Conservation (phyloP, 2,329 filamentous ascomycete species). For the Fusarium cicatricum region DNA sequence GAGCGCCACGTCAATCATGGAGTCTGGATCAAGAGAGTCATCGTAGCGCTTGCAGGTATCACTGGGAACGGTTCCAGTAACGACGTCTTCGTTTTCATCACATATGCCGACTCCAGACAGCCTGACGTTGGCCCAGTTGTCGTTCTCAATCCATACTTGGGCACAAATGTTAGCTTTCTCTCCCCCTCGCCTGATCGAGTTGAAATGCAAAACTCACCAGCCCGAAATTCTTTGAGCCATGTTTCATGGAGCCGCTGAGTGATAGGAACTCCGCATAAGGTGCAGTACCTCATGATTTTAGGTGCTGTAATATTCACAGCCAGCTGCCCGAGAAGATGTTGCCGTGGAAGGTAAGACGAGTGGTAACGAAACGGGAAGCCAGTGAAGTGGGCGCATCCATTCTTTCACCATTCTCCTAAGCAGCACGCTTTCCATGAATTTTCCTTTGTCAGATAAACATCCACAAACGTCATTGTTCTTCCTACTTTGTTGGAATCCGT, state of each 20-base stretch:
- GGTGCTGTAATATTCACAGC: too few species aligned
- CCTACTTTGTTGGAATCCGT: conserved; percentile 6
- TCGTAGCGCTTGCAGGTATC: conserved; percentile 6
- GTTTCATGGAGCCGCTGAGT: background rate
- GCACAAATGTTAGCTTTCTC: background rate
- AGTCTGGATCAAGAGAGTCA: background rate
- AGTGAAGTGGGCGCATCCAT: background rate
- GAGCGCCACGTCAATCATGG: conserved; percentile 13
- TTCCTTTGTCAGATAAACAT: conserved; percentile 5
- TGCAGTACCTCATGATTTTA: conserved; percentile 4
- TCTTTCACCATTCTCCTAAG: too few species aligned
- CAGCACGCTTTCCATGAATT: conserved; percentile 1
- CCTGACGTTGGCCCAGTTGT: conserved; percentile 4
- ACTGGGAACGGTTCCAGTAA: background rate
- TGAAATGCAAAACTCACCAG: conserved; percentile 2
- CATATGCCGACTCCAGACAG: conserved; percentile 20
- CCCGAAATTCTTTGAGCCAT: conserved; percentile 21
- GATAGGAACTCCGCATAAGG: conserved; percentile 10
- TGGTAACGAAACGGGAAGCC: background rate
- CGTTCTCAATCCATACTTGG: conserved; percentile 16
- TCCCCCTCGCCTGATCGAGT: background rate
- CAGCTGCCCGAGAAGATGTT: too few species aligned
- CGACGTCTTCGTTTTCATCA: background rate
- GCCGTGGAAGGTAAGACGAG: too few species aligned
- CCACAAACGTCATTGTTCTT: background rate